A percentile compares a stretch with the other conserved stretches of the same genome.
These are phyloP conservation scores for Daldinia caldariorum DNA, from an alignment of 495 filamentous ascomycete species.

Conservation along the genomic window DNA sequence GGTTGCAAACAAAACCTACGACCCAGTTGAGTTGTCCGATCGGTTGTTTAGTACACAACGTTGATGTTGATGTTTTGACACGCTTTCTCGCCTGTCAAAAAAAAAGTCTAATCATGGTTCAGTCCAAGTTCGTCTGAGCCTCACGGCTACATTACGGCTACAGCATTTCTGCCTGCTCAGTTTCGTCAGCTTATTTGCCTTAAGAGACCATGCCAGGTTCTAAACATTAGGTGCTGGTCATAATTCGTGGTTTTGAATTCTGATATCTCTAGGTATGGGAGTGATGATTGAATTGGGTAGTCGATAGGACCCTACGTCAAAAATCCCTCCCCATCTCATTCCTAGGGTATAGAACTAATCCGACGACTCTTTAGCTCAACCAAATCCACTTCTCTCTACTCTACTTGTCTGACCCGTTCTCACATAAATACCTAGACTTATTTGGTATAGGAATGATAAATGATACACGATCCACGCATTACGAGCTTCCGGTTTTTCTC, in stretches of 20 bases:
- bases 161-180: constrained; percentile 7
- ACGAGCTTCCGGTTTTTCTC: background rate
- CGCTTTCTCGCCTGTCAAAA: background rate
- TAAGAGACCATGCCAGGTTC: constrained; percentile 11
- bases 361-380: constrained; percentile 4
- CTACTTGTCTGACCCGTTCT: constrained; percentile 8
- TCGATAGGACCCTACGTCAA: constrained; percentile 9
- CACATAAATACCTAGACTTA: constrained; percentile 4
- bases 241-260: constrained; percentile 5
- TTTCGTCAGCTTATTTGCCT: constrained; percentile 35
- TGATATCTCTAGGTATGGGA: constrained; percentile 5
- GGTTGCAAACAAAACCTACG: constrained; percentile 31
- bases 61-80: constrained; percentile 17
- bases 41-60: constrained; percentile 14
- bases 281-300: constrained; percentile 2
- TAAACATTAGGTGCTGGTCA: constrained; percentile 1
- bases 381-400: constrained; percentile 22
- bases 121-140: constrained; percentile 15
- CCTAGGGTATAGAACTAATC: constrained; percentile 9
- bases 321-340: constrained; percentile 13
- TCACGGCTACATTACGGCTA: constrained; percentile 16
- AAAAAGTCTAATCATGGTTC: constrained; percentile 3
- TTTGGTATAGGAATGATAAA: constrained; percentile 20
- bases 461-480: background rate
- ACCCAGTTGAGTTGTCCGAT: constrained; percentile 14